Conservation (phyloP, 495 filamentous ascomycete species). For the Podospora tetraspora region DNA sequence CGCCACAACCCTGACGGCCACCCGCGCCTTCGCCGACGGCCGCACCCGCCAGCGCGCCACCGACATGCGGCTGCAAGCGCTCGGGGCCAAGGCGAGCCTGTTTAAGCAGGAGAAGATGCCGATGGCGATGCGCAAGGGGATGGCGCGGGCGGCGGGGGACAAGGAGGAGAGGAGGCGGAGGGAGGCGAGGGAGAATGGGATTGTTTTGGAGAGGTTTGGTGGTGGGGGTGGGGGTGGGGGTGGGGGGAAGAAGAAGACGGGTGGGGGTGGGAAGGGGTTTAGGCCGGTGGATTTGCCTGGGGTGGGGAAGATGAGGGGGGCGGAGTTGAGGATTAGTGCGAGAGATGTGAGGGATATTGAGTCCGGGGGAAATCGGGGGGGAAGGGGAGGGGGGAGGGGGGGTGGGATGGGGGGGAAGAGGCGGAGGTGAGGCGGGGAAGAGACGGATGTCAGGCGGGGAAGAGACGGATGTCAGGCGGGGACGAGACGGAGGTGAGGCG, state of each 20-base stretch:
- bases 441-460: conserved; percentile 24
- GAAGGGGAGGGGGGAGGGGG: conserved; percentile 24
- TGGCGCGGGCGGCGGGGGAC: conserved; percentile 55
- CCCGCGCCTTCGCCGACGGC: conserved; percentile 32
- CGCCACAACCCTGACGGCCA: conserved; percentile 19
- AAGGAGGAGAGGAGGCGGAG: conserved; percentile 65
- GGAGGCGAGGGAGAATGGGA: conserved; percentile 84
- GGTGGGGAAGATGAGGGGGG: conserved; percentile 74
- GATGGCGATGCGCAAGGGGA: conserved; percentile 71
- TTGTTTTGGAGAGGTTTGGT: conserved; percentile 70
- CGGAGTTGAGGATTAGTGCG: conserved; percentile 72
- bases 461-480: conserved; percentile 25
- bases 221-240: conserved; percentile 30
- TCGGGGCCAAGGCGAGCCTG: conserved; percentile 73
- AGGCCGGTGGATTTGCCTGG: conserved; percentile 66
- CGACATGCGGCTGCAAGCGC: conserved; percentile 71
- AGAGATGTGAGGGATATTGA: conserved; percentile 68
- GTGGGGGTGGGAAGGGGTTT: conserved; percentile 47
- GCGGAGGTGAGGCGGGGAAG: conserved; percentile 22
- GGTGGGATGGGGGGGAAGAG: conserved; percentile 28
- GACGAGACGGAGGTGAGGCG: conserved; percentile 24
- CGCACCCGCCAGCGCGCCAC: conserved; percentile 62
- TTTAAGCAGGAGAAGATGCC: conserved; percentile 79
- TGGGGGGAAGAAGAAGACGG: conserved; percentile 38
- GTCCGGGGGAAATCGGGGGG: conserved; percentile 23